Conservation (phyloP, 176 grass and related monocot genomes). For the Cenchrus fungigraminus region DNA sequence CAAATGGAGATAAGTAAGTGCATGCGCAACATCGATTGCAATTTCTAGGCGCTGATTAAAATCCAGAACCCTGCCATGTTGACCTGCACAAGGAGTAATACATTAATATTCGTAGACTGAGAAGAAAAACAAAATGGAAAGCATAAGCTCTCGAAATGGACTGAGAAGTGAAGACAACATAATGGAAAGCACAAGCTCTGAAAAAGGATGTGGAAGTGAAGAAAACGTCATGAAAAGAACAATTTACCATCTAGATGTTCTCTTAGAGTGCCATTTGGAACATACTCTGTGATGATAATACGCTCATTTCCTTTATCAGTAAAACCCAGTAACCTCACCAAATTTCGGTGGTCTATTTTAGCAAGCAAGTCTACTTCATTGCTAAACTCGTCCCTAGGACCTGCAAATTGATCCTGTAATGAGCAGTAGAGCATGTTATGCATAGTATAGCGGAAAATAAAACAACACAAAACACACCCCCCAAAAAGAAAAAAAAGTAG, state of each 20-base stretch:
- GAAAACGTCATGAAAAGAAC: slow-evolving; percentile 6
- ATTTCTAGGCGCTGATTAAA: slow-evolving; percentile 97
- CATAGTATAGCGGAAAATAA: neutral
- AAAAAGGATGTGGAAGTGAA: neutral
- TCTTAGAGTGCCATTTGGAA: slow-evolving; percentile 95
- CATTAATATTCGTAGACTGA: slow-evolving; percentile 18
- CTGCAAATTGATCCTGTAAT: slow-evolving; percentile 82
- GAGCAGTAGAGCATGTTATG: slow-evolving; percentile 29
- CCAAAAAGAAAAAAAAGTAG: neutral
- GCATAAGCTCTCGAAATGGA: neutral
- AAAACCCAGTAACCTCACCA: slow-evolving; percentile 93
- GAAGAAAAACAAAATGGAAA: neutral
- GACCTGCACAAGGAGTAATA: slow-evolving; percentile 59
- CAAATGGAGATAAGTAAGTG: slow-evolving; percentile 96
- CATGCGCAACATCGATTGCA: slow-evolving; percentile 96
- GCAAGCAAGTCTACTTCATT: slow-evolving; percentile 97
- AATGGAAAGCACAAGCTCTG: neutral
- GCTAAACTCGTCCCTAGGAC: slow-evolving; percentile 82
- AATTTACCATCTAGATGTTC: slow-evolving; percentile 95
- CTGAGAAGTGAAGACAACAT: neutral
- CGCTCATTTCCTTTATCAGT: slow-evolving; percentile 93
- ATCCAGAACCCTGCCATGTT: slow-evolving; percentile 79
- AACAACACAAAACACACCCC: neutral
- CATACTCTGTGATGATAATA: slow-evolving; percentile 93
- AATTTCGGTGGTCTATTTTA: slow-evolving; percentile 97